Conservation (phyloP, 345 rosid species). For the Zanthoxylum bungeanum region DNA sequence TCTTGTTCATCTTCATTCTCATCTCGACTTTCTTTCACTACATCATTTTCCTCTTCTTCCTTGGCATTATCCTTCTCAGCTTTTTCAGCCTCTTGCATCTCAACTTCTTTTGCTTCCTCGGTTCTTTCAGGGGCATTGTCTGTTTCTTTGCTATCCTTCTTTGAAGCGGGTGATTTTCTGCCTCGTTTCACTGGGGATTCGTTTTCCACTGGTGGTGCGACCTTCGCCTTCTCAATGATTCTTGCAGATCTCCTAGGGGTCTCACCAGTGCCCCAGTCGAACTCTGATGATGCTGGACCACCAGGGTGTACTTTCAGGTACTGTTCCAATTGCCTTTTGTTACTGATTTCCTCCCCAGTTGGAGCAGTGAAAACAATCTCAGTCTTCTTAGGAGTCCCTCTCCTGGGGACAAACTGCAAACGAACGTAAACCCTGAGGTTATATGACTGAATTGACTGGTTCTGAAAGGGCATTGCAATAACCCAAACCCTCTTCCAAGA, state of each 20-base stretch:
- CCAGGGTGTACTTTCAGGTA: constrained; percentile 63
- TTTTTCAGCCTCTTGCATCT: constrained; percentile 37
- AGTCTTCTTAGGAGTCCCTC: constrained; percentile 52
- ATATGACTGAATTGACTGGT: neutral
- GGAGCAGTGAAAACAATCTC: constrained; percentile 64
- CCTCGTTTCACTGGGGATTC: constrained; percentile 52
- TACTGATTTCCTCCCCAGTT: constrained; percentile 58
- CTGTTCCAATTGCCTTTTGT: constrained; percentile 55
- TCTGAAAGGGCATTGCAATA: neutral
- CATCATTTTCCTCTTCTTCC: constrained; percentile 28
- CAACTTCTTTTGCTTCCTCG: constrained; percentile 35
- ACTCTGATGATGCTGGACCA: constrained; percentile 46
- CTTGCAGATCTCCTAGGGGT: constrained; percentile 70
- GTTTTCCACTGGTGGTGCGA: constrained; percentile 29
- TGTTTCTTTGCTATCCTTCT: constrained; percentile 44
- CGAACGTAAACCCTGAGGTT: constrained; percentile 4
- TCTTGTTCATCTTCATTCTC: constrained; percentile 24
- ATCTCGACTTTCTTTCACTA: constrained; percentile 18
- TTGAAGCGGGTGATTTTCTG: constrained; percentile 44
- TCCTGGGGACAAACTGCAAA: constrained; percentile 50
- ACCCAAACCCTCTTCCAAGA: neutral
- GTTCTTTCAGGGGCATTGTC: constrained; percentile 31
- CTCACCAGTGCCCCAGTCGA: constrained; percentile 73
- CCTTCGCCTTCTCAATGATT: constrained; percentile 56
- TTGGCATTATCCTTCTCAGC: constrained; percentile 25